Conservation (phyloP, 176 grass and related monocot genomes). For the Lolium rigidum region DNA sequence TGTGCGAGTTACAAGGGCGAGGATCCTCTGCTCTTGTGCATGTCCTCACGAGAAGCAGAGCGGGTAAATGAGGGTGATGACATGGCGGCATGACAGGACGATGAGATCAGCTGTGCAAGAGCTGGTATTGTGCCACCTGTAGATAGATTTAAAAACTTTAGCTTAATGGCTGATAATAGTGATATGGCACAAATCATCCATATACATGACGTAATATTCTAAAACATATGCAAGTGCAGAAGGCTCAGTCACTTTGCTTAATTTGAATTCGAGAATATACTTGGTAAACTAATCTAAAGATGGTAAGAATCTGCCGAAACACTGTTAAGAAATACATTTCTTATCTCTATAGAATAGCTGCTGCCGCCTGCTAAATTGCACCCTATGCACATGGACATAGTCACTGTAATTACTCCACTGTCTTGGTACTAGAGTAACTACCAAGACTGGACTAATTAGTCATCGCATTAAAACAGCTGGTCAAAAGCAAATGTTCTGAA, state of each 20-base stretch:
- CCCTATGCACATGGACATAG: neutral
- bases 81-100: conserved; percentile 70
- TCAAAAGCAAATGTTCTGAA: neutral
- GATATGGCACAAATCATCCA: neutral
- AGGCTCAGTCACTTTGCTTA: neutral
- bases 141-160: conserved; percentile 22
- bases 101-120: conserved; percentile 71
- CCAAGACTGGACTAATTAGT: neutral
- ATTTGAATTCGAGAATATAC: neutral
- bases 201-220: neutral
- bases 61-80: conserved; percentile 37
- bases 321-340: neutral
- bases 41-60: conserved; percentile 43
- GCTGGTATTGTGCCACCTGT: conserved; percentile 87
- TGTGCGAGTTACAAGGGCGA: conserved; percentile 35
- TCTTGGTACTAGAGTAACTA: neutral
- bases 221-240: neutral
- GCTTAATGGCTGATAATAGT: neutral
- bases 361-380: neutral
- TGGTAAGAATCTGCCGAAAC: neutral
- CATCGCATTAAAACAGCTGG: neutral
- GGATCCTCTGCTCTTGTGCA: conserved; percentile 53
- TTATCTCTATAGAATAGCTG: neutral
- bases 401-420: no score
- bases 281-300: conserved; percentile 8